Evolutionary conservation across 202 grass and related monocot species (phyloP), one percentile per base, ranked within the genome.

Genomic region (Brachypodium distachyon): DNA sequence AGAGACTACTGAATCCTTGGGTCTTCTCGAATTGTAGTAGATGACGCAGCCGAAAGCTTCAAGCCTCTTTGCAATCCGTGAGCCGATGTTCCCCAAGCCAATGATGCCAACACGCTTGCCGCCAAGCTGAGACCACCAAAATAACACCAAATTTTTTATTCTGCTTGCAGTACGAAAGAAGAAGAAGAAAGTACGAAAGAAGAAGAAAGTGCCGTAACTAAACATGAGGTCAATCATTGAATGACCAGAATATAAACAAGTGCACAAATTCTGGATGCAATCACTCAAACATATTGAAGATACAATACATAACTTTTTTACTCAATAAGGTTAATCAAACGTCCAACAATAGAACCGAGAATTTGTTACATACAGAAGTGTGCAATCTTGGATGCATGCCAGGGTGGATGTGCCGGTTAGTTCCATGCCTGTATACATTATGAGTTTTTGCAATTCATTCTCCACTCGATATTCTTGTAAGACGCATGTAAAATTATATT

Each of bases 61-160:
- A 2, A 96, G 84, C 56, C 93, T 85, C 75, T 82, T 92, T 1
- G 93, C 89, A 9, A 88, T 78, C 17, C 58, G 69, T 0, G 61
- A 82, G 7, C 93, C 93, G 2, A 96, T 96, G 54, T 86, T 96
- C 0, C 93, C 93, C 60, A 92, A 16, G 0, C 93, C 89, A n/a
- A 92, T 81, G 52, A 96, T 88, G 33, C 93, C 93, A 7, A 92
- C 77, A 14, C 79, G 76, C 68, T 88, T 96, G 61, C 89, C 78
- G 12, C 87, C 75, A 7, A 92, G 40, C 89, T 96, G 49, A 83
- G 77, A 67, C 3, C 18, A 36, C 12, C 12, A 70, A 64, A 29
- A n/a, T 26, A 28, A 32, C 6, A 57, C 10, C 39, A 43, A 9
- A 4, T 10, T 17, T 46, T 10, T 17, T 9, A 28, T 67, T 44